A percentile compares a stretch with the other conserved stretches of the same genome.
Evolutionary conservation across 495 filamentous ascomycete species (phyloP).

Genomic region (Hypoxylon fragiforme): DNA sequence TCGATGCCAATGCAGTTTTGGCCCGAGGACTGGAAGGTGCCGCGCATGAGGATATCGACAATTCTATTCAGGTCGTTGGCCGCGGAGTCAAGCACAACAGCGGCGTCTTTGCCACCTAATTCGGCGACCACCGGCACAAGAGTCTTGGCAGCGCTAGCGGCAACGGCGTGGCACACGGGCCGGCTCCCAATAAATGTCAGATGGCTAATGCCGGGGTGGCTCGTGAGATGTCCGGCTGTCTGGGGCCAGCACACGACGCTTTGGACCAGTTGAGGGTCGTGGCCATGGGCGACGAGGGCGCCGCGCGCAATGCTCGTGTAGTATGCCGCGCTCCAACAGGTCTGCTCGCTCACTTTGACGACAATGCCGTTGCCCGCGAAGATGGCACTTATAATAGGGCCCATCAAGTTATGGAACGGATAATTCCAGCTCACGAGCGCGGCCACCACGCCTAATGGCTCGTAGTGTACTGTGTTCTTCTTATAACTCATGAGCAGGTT

Average conservation of each 20-base stretch:
- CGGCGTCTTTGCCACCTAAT: constrained; percentile 93
- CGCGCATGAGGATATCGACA: constrained; percentile 81
- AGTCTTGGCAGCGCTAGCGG: constrained; percentile 77
- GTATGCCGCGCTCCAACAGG: constrained; percentile 84
- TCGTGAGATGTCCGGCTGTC: constrained; percentile 79
- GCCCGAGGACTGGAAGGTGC: constrained; percentile 92
- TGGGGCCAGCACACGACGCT: constrained; percentile 84
- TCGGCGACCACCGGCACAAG: constrained; percentile 86
- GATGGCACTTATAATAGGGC: constrained; percentile 84
- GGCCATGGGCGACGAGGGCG: constrained; percentile 80
- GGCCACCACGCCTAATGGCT: constrained; percentile 89
- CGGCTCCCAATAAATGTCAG: constrained; percentile 97
- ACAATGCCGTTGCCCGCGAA: constrained; percentile 93
- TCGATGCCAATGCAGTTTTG: constrained; percentile 99
- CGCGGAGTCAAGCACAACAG: constrained; percentile 84
- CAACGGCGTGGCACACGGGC: constrained; percentile 85
- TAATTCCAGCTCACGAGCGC: constrained; percentile 97
- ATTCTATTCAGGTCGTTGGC: constrained; percentile 67
- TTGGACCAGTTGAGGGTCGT: constrained; percentile 83
- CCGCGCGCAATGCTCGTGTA: constrained; percentile 76
- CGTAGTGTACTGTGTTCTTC: constrained; percentile 85
- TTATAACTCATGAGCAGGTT: constrained; percentile 97
- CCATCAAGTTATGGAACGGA: constrained; percentile 92
- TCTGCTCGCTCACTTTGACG: constrained; percentile 90
- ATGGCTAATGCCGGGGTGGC: constrained; percentile 80